Evolutionary conservation across 1,139 yeast genomes (phyloP).

Genomic region (Meyerozyma smithsonii): DNA sequence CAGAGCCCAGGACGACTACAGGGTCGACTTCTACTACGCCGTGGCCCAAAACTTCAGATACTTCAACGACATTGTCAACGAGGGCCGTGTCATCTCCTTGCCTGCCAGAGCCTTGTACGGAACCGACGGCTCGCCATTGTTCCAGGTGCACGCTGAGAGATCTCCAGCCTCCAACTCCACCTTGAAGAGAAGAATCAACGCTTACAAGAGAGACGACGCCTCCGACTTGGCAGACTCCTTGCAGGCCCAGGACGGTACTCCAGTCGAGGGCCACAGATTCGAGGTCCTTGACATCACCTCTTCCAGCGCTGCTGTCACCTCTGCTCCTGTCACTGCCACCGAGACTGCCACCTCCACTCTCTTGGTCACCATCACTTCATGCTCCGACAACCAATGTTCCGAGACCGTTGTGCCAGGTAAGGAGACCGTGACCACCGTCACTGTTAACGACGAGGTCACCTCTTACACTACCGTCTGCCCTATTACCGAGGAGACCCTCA

Average conservation of each 20-base stretch:
- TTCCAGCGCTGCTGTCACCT: slow-evolving; percentile 11
- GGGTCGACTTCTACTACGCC: slow-evolving; percentile 35
- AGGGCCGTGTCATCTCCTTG: slow-evolving; percentile 30
- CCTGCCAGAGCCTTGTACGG: slow-evolving; percentile 31
- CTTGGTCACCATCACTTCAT: slow-evolving; percentile 7
- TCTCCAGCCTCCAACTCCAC: slow-evolving; percentile 37
- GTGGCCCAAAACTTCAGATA: slow-evolving; percentile 17
- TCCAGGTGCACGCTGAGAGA: slow-evolving; percentile 26
- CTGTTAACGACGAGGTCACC: slow-evolving; percentile 14
- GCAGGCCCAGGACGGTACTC: slow-evolving; percentile 25
- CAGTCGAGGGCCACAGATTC: slow-evolving; percentile 15
- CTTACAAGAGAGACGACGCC: slow-evolving; percentile 25
- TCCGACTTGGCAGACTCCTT: slow-evolving; percentile 29
- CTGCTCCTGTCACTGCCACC: slow-evolving; percentile 8
- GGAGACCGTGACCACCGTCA: slow-evolving; percentile 12
- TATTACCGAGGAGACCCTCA: slow-evolving; percentile 8
- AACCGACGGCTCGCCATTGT: slow-evolving; percentile 21
- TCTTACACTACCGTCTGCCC: slow-evolving; percentile 18
- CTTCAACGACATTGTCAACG: slow-evolving; percentile 33
- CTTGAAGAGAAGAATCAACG: slow-evolving; percentile 5
- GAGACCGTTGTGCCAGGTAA: slow-evolving; percentile 11
- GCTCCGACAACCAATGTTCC: slow-evolving; percentile 10
- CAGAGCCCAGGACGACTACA: slow-evolving; percentile 28
- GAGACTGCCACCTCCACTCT: slow-evolving; percentile 1
- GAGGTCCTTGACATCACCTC: slow-evolving; percentile 20